phyloP scores from a whole-genome alignment of 495 filamentous ascomycete genomes.

The Aspergillus kassunensis region DNA sequence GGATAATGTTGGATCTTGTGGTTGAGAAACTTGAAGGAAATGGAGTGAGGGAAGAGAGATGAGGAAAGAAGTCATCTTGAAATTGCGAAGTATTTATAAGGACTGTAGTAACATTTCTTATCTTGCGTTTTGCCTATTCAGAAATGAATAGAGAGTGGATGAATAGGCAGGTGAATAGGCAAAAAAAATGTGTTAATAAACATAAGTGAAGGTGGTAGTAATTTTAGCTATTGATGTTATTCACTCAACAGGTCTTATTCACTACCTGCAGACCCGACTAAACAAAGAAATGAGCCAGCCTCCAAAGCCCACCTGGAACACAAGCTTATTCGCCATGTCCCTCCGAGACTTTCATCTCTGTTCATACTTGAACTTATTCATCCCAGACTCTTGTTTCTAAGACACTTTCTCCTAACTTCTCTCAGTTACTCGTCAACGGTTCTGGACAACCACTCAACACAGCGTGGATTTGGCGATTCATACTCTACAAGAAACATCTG shows the following conservation, averaged over 20 bases:
- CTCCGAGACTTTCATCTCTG: conserved; percentile 10
- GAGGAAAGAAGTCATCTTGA: not conserved
- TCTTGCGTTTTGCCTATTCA: conserved; percentile 1
- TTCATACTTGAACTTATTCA: conserved; percentile 8
- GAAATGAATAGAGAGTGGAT: not conserved
- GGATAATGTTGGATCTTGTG: not conserved
- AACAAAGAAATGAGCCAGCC: conserved; percentile 27
- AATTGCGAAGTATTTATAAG: not conserved
- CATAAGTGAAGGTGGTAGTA: conserved; percentile 1
- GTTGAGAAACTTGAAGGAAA: not conserved
- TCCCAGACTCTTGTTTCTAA: conserved; percentile 12
- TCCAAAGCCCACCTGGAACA: conserved; percentile 12
- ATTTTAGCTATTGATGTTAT: conserved; percentile 14
- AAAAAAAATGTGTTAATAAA: too few species aligned
- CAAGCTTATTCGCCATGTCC: conserved; percentile 16
- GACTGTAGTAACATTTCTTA: not conserved
- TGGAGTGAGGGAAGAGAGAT: not conserved
- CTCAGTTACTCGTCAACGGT: not conserved
- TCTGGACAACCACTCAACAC: not conserved
- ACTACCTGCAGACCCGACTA: not conserved
- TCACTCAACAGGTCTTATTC: not conserved
- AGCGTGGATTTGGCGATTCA: not conserved
- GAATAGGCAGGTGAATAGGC: not conserved
- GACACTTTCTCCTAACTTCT: conserved; percentile 6
- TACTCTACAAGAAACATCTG: not conserved